Base-by-base conservation (phyloP, 495 filamentous ascomycete species). In the Hypoxylon fragiforme region DNA sequence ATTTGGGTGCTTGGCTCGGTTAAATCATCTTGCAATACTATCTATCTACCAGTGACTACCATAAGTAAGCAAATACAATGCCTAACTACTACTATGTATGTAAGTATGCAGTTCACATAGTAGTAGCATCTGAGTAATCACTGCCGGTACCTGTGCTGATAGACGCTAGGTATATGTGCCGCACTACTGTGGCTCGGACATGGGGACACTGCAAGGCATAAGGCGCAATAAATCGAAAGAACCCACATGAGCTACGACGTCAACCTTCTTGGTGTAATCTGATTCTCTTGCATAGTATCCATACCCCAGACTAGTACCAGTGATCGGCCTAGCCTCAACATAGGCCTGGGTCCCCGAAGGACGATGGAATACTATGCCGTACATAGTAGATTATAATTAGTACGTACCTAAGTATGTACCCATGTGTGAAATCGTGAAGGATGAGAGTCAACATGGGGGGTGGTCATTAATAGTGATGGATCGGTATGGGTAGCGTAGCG, bases 351-450 rank as follows among this genome's bases (percentile, higher is more conserved):
- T 39, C 28, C 37, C 24, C 35, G 31, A 22, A 7, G 20, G 20
- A 24, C 34, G 50, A 54, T 48, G 24, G 13, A 37, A 39, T 44
- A 43, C 38, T 41, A 49, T 40, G 50, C 56, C n/a, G n/a, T n/a
- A n/a, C n/a, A n/a, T n/a, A n/a, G n/a, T n/a, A n/a, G n/a, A n/a
- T n/a, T n/a, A n/a, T n/a, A n/a, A n/a, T n/a, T n/a, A n/a, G n/a
- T n/a, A n/a, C n/a, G n/a, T n/a, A n/a, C n/a, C n/a, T n/a, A n/a
- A n/a, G n/a, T n/a, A n/a, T n/a, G n/a, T n/a, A n/a, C n/a, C n/a
- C n/a, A n/a, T 19, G 12, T 20, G 19, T 14, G 26, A 37, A 31
- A 28, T n/a, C 9, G 39, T 15, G 36, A 22, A 53, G 21, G 44
- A 43, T 37, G 43, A 15, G 36, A 24, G 24, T 36, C 34, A 35